A percentile compares a stretch with the other conserved stretches of the same genome.
phyloP scores from a whole-genome alignment of 352 stramenopile species.

The Peronosclerospora sorghi region DNA sequence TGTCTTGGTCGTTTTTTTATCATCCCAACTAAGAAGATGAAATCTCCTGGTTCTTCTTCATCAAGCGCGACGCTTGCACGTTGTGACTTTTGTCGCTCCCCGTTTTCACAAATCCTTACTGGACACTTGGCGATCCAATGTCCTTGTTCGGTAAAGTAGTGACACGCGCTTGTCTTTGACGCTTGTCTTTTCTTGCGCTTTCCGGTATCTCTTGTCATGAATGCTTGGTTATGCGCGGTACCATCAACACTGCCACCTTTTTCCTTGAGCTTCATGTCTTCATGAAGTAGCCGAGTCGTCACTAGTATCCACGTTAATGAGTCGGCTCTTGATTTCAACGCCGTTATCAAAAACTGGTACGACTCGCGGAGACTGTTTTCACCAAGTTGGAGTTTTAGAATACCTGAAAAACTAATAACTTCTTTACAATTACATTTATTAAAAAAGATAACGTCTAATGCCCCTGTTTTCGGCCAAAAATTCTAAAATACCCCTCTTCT shows the following conservation, averaged over 20 bases:
- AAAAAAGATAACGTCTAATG: too few relatives aligned
- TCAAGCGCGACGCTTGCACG: not conserved
- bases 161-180: not conserved
- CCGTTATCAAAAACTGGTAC: not conserved
- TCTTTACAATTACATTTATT: too few relatives aligned
- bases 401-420: too few relatives aligned
- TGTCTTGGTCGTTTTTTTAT: too few relatives aligned
- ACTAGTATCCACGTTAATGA: not conserved
- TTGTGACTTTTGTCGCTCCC: not conserved
- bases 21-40: not conserved
- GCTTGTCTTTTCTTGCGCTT: not conserved
- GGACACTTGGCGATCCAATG: slow-evolving; percentile 1
- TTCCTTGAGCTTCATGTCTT: not conserved
- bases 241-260: not conserved
- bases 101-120: not conserved
- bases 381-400: too few relatives aligned
- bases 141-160: slow-evolving; percentile 1
- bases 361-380: not conserved
- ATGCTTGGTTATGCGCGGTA: not conserved
- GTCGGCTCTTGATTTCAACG: not conserved
- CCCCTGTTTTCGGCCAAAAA: too few relatives aligned
- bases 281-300: not conserved
- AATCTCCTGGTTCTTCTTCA: not conserved
- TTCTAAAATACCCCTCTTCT: too few relatives aligned
- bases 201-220: not conserved